phyloP scores from a whole-genome alignment of 805 yeast genomes.

The Priceomyces castillae region DNA sequence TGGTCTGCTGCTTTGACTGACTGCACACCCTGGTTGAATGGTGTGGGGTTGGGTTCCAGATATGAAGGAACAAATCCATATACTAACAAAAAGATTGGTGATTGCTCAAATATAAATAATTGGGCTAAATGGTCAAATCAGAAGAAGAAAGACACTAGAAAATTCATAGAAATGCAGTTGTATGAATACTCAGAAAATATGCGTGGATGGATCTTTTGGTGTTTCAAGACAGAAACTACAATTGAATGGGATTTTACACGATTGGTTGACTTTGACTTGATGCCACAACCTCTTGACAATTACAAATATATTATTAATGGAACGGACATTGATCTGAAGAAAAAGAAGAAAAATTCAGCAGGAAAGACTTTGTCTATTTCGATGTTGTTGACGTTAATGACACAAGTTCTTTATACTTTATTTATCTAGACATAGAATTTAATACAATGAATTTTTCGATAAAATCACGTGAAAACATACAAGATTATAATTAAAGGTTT shows the following conservation, averaged over 20 bases:
- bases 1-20: conserved; percentile 73
- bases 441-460: not conserved
- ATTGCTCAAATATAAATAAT: conserved; percentile 42
- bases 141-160: conserved; percentile 46
- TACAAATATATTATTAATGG: conserved; percentile 32
- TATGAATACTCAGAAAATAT: conserved; percentile 45
- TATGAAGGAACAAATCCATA: conserved; percentile 48
- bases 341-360: conserved; percentile 1
- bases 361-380: not conserved
- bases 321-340: conserved; percentile 24
- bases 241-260: conserved; percentile 64
- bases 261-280: conserved; percentile 47
- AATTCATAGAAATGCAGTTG: conserved; percentile 59
- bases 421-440: not conserved
- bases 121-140: conserved; percentile 41
- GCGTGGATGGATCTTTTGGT: conserved; percentile 70
- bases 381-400: not conserved
- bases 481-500: not conserved
- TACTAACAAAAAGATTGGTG: conserved; percentile 30
- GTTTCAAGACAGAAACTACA: conserved; percentile 63
- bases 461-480: not conserved
- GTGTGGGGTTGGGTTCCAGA: conserved; percentile 65
- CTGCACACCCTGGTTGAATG: conserved; percentile 68
- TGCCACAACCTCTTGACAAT: conserved; percentile 58
- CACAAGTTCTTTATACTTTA: not conserved